Percentiles rank a stretch among this genome's conserved stretches.
Evolutionary conservation across 2,329 filamentous ascomycete genomes (phyloP).

Genomic region (Neopestalotiopsis rosae): DNA sequence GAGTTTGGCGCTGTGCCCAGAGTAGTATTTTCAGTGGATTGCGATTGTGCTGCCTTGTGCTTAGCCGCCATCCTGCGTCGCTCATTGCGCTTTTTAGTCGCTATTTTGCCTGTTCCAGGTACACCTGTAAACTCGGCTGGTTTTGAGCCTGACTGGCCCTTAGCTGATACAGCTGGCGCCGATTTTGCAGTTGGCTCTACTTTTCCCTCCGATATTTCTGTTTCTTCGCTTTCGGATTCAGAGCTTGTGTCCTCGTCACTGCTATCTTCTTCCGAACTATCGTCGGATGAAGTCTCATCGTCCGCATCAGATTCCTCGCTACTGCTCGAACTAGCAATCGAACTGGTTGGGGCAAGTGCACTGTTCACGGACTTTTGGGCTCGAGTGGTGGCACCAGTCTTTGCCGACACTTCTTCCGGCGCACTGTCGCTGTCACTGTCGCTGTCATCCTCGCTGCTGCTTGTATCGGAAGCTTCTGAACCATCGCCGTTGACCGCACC

Average conservation of each 20-base stretch:
- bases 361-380: not conserved
- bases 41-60: conserved; percentile 27
- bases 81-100: conserved; percentile 58
- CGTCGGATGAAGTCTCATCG: conserved; percentile 23
- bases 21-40: not conserved
- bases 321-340: conserved; percentile 13
- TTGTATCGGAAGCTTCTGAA: conserved; percentile 1
- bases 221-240: conserved; percentile 20
- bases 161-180: not conserved
- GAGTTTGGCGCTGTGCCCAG: conserved; percentile 5
- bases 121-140: conserved; percentile 28
- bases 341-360: not conserved
- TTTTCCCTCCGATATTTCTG: not conserved
- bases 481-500: not conserved
- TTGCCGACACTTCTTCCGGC: conserved; percentile 28
- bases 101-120: conserved; percentile 43
- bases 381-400: not conserved
- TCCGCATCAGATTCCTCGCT: conserved; percentile 24
- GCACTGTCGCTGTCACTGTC: conserved; percentile 31
- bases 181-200: not conserved
- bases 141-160: conserved; percentile 15
- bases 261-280: conserved; percentile 22
- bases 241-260: conserved; percentile 25
- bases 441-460: conserved; percentile 25
- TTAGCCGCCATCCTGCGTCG: conserved; percentile 47